Conservation (phyloP, 768 basidiomycete species). For the Naematelia aurantialba region DNA sequence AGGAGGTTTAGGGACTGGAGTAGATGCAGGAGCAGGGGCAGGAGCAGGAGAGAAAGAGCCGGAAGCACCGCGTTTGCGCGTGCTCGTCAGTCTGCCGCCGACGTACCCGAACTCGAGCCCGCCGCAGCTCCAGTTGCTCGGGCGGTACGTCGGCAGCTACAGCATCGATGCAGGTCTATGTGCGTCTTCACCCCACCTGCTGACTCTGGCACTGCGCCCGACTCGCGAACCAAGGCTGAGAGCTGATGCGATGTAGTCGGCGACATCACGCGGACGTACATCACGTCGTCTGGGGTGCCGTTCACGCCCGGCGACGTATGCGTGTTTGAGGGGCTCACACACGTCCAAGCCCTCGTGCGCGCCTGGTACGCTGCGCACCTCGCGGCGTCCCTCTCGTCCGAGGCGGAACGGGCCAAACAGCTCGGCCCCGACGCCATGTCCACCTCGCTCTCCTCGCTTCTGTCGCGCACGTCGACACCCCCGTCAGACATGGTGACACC, state of each 20-base stretch:
- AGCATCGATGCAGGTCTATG: slow-evolving; percentile 48
- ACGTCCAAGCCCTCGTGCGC: slow-evolving; percentile 30
- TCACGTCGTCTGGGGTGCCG: slow-evolving; percentile 43
- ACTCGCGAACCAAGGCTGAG: not conserved
- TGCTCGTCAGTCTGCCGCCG: slow-evolving; percentile 48
- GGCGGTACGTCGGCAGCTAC: slow-evolving; percentile 48
- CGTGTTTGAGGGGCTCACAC: slow-evolving; percentile 50
- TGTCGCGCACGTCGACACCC: slow-evolving; percentile 4
- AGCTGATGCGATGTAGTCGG: slow-evolving; percentile 34
- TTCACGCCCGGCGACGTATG: slow-evolving; percentile 49
- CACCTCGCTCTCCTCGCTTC: slow-evolving; percentile 5
- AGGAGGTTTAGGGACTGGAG: too few relatives aligned
- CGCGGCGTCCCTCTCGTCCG: slow-evolving; percentile 21
- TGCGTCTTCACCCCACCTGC: slow-evolving; percentile 22
- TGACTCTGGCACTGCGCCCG: not conserved
- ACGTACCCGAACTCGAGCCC: slow-evolving; percentile 46
- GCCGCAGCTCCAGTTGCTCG: slow-evolving; percentile 50
- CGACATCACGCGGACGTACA: slow-evolving; percentile 48
- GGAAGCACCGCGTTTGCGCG: slow-evolving; percentile 29
- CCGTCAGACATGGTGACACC: not conserved
- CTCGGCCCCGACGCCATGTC: not conserved
- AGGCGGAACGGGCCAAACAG: slow-evolving; percentile 28
- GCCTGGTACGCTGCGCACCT: slow-evolving; percentile 40
- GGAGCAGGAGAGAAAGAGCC: slow-evolving; percentile 15
- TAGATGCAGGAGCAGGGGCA: too few relatives aligned